These are phyloP conservation scores for Senna tora DNA, from an alignment of 306 rosid species.

Conservation along the genomic window DNA sequence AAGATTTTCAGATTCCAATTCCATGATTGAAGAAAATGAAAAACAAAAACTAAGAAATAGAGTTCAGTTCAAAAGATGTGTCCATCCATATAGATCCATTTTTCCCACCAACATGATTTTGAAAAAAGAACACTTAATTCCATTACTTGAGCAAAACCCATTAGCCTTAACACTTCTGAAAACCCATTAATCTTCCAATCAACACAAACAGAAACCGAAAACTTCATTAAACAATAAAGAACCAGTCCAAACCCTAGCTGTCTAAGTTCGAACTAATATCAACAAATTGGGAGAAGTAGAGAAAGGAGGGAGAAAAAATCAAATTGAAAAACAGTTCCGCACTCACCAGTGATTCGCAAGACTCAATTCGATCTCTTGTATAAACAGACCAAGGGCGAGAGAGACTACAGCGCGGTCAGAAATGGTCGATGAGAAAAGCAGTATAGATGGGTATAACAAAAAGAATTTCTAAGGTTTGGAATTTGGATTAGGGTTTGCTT, in stretches of 20 bases:
- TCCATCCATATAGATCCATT: not conserved
- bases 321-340: slow-evolving; percentile 11
- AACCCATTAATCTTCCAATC: not conserved
- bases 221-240: not conserved
- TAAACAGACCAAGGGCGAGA: not conserved
- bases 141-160: not conserved
- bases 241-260: slow-evolving; percentile 37
- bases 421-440: not conserved
- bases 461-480: slow-evolving; percentile 34
- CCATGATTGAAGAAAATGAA: not conserved
- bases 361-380: slow-evolving; percentile 40
- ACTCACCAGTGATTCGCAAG: slow-evolving; percentile 38
- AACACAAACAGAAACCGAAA: not conserved
- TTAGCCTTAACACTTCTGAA: not conserved
- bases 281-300: not conserved
- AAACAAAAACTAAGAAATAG: not conserved
- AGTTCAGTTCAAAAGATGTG: slow-evolving; percentile 24
- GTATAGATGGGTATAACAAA: slow-evolving; percentile 11
- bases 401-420: not conserved
- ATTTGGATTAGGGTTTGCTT: slow-evolving; percentile 33
- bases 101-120: not conserved
- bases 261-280: not conserved
- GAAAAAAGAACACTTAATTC: not conserved
- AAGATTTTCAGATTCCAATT: slow-evolving; percentile 14
- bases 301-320: not conserved